Percentiles rank a stretch among this genome's conserved stretches.
Evolutionary conservation across 805 yeast species (phyloP).

Genomic region (Saccharomycopsis sp.): DNA sequence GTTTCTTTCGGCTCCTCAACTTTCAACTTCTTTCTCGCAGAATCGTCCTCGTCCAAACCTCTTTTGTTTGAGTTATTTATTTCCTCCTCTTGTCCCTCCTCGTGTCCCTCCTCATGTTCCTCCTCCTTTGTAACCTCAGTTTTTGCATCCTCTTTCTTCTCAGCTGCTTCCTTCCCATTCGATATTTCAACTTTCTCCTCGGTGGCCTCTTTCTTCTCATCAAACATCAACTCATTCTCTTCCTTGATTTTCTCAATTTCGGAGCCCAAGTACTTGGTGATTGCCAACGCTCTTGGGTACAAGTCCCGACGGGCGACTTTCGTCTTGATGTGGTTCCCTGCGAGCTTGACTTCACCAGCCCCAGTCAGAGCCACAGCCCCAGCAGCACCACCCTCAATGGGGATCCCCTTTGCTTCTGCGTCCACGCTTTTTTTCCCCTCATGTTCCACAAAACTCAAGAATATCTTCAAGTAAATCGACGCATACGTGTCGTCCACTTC

Average conservation of each 20-base stretch:
- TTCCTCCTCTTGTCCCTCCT: no score
- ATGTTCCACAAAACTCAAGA: constrained; percentile 20
- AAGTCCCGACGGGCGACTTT: constrained; percentile 44
- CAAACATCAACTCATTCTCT: constrained; percentile 15
- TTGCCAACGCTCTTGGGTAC: constrained; percentile 28
- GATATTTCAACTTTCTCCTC: neutral
- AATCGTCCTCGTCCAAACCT: no score
- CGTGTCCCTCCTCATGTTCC: no score
- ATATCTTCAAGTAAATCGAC: constrained; percentile 48
- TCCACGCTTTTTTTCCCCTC: neutral
- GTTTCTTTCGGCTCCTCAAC: no score
- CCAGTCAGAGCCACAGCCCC: neutral
- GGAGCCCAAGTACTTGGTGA: constrained; percentile 12
- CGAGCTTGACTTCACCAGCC: neutral
- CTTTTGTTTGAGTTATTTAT: neutral
- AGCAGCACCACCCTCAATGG: neutral
- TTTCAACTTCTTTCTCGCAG: no score
- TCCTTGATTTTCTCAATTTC: constrained; percentile 19
- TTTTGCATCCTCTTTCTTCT: neutral
- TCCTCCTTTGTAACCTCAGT: neutral
- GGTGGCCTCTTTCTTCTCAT: constrained; percentile 1
- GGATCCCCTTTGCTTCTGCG: neutral
- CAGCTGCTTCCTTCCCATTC: constrained; percentile 1
- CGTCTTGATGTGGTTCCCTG: constrained; percentile 29
- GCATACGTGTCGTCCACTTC: constrained; percentile 65